Percentiles rank a stretch among this genome's conserved stretches.
These are phyloP conservation scores for Lachancea meyersii DNA, from an alignment of 805 yeast genomes.

Conservation along the genomic window DNA sequence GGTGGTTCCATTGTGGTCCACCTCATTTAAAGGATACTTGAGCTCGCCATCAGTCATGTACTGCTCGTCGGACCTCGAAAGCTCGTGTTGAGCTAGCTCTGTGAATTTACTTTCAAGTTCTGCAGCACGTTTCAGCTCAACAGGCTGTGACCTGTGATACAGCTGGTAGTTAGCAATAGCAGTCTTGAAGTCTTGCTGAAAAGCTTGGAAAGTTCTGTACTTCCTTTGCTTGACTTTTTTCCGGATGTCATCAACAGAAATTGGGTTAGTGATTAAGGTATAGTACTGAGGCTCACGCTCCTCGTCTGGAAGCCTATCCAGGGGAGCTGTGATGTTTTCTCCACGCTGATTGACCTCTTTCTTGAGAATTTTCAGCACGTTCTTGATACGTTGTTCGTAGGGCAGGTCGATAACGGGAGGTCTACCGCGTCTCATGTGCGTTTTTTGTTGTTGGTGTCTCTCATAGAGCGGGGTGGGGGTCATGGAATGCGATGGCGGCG, in stretches of 20 bases:
- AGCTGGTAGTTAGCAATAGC: slow-evolving; percentile 70
- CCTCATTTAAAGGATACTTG: slow-evolving; percentile 74
- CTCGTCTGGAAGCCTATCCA: slow-evolving; percentile 77
- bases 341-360: slow-evolving; percentile 54
- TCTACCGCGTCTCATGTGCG: slow-evolving; percentile 32
- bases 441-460: slow-evolving; percentile 22
- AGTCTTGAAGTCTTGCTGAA: slow-evolving; percentile 66
- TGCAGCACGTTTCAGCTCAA: slow-evolving; percentile 54
- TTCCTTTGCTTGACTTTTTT: slow-evolving; percentile 80
- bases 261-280: slow-evolving; percentile 48
- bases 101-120: slow-evolving; percentile 57
- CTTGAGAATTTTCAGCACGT: slow-evolving; percentile 73
- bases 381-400: slow-evolving; percentile 86
- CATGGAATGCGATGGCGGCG: slow-evolving; percentile 15
- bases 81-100: slow-evolving; percentile 55
- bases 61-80: slow-evolving; percentile 76
- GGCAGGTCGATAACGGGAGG: slow-evolving; percentile 34
- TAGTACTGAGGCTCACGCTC: slow-evolving; percentile 43
- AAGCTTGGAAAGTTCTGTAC: slow-evolving; percentile 68
- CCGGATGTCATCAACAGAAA: slow-evolving; percentile 66
- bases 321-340: slow-evolving; percentile 48
- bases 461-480: slow-evolving; percentile 24
- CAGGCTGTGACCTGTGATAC: slow-evolving; percentile 54
- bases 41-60: slow-evolving; percentile 55
- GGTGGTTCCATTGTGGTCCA: slow-evolving; percentile 61